Conservation (phyloP, 805 yeast genomes). For the Scheffersomyces lignosus region DNA sequence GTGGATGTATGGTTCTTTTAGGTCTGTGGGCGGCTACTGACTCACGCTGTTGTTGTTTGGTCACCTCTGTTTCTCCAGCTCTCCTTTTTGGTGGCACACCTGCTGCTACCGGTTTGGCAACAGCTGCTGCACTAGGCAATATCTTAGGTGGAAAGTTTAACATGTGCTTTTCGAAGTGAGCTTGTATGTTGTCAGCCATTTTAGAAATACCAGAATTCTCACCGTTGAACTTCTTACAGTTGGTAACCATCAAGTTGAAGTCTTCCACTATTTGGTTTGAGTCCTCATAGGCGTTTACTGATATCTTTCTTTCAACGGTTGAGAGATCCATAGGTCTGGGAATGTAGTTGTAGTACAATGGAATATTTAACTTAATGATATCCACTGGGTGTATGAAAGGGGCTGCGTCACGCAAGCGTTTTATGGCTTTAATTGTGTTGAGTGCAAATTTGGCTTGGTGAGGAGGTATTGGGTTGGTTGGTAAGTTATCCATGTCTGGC, state of each 20-base stretch:
- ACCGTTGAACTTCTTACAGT: constrained; percentile 86
- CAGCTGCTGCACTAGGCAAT: constrained; percentile 17
- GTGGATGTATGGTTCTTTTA: constrained; percentile 94
- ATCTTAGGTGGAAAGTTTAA: constrained; percentile 79
- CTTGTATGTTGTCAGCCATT: constrained; percentile 89
- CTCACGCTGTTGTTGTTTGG: constrained; percentile 51
- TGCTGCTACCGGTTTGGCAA: constrained; percentile 21
- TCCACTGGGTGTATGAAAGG: constrained; percentile 93
- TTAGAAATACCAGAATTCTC: constrained; percentile 77
- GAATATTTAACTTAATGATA: constrained; percentile 81
- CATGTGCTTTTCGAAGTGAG: constrained; percentile 91
- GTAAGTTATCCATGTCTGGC: constrained; percentile 71
- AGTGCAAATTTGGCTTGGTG: constrained; percentile 83
- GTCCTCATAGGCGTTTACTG: constrained; percentile 65
- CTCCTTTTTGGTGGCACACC: constrained; percentile 23
- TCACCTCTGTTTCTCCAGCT: constrained; percentile 47
- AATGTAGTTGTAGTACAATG: constrained; percentile 82
- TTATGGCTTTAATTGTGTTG: constrained; percentile 80
- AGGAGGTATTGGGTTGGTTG: constrained; percentile 65
- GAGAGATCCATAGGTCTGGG: constrained; percentile 90
- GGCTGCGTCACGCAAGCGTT: constrained; percentile 85
- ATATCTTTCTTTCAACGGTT: constrained; percentile 82
- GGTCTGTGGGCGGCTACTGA: constrained; percentile 82
- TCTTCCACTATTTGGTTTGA: constrained; percentile 72
- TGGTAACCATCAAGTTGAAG: constrained; percentile 79